Conservation (phyloP, 75 land plant species). For the Cunninghamia lanceolata region DNA sequence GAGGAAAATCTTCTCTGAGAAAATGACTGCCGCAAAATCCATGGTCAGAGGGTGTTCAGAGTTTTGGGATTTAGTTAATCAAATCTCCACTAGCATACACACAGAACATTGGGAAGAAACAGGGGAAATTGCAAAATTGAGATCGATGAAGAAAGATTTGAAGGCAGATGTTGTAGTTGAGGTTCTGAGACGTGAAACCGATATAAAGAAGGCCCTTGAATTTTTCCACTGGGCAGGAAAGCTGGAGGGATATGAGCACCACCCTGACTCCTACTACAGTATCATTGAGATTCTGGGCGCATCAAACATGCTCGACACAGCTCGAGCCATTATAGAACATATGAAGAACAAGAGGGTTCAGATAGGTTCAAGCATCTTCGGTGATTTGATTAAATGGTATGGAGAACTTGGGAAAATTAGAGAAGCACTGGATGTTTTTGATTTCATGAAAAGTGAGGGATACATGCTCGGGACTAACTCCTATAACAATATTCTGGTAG, state of each 20-base stretch:
- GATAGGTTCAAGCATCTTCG: background rate
- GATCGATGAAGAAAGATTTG: conserved; percentile 8
- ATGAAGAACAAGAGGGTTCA: background rate
- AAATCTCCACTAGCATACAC: background rate
- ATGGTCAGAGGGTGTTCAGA: background rate
- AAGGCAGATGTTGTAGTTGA: background rate
- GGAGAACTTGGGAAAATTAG: background rate
- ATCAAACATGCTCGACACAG: conserved; percentile 5
- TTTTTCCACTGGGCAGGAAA: conserved; percentile 4
- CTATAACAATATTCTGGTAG: conserved; percentile 32
- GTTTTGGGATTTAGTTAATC: background rate
- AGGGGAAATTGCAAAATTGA: background rate
- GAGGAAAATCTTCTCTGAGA: background rate
- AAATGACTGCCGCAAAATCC: background rate
- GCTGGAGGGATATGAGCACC: conserved; percentile 5
- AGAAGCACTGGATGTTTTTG: conserved; percentile 12
- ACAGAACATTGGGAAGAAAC: background rate
- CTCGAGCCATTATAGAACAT: background rate
- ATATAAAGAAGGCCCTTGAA: conserved; percentile 1
- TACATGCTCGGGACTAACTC: conserved; percentile 4
- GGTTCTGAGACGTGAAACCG: background rate
- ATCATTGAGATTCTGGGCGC: conserved; percentile 5
- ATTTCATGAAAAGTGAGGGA: conserved; percentile 17
- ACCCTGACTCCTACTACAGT: background rate
- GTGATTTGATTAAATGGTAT: background rate